Evolutionary conservation across 2,329 filamentous ascomycete species (phyloP).

Genomic region (Knufia fluminis): DNA sequence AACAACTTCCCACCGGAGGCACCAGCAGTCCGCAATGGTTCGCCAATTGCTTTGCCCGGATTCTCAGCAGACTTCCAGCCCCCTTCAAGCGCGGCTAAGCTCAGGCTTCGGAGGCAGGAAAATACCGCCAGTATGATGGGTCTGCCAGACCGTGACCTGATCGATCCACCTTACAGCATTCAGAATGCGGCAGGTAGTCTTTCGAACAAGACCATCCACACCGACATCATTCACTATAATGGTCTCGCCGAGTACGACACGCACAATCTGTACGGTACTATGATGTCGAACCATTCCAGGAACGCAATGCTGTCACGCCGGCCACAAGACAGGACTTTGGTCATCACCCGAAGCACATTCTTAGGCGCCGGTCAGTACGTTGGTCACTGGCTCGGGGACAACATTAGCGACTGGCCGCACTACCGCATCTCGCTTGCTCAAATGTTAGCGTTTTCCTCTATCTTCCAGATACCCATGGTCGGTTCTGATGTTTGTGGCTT

Average conservation of each 20-base stretch:
- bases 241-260: slow-evolving; percentile 63
- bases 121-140: slow-evolving; percentile 38
- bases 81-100: slow-evolving; percentile 9
- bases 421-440: slow-evolving; percentile 51
- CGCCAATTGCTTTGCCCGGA: slow-evolving; percentile 50
- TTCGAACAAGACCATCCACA: slow-evolving; percentile 53
- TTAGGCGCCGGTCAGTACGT: slow-evolving; percentile 57
- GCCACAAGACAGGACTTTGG: slow-evolving; percentile 54
- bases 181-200: slow-evolving; percentile 49
- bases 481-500: slow-evolving; percentile 73
- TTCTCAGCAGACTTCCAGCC: slow-evolving; percentile 63
- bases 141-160: slow-evolving; percentile 53
- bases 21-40: slow-evolving; percentile 54
- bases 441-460: slow-evolving; percentile 52
- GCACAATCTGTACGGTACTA: slow-evolving; percentile 66
- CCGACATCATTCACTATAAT: slow-evolving; percentile 58
- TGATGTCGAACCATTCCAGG: slow-evolving; percentile 62
- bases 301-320: slow-evolving; percentile 58
- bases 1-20: slow-evolving; percentile 47
- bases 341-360: slow-evolving; percentile 70
- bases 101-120: slow-evolving; percentile 13
- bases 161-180: slow-evolving; percentile 57
- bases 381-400: slow-evolving; percentile 56
- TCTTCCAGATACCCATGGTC: slow-evolving; percentile 61
- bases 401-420: slow-evolving; percentile 48